A percentile compares a stretch with the other conserved stretches of the same genome.
These are phyloP conservation scores for Aspergillus sojae DNA, from an alignment of 2,329 filamentous ascomycete genomes.

Conservation along the genomic window DNA sequence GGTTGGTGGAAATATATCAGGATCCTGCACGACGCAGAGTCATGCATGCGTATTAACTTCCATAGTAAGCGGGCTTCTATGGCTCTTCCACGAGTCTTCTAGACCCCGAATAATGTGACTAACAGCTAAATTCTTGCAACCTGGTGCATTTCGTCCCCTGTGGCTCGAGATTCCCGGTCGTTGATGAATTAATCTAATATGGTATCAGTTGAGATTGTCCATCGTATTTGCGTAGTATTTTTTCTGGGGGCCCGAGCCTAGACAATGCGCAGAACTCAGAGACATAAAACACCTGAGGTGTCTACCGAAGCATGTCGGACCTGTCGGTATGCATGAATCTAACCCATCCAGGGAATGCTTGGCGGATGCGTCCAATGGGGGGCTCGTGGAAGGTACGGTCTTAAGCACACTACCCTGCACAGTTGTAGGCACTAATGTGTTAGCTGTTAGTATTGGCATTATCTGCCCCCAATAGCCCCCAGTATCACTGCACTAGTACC, in stretches of 20 bases:
- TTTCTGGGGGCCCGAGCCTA: neutral
- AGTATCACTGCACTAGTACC: neutral
- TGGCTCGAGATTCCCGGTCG: neutral
- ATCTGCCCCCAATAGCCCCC: neutral
- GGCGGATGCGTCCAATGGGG: neutral
- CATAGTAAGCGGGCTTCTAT: conserved; percentile 6
- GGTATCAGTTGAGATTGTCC: neutral
- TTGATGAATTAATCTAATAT: neutral
- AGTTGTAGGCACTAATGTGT: neutral
- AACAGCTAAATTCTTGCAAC: neutral
- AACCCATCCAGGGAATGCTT: neutral
- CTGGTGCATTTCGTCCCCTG: neutral
- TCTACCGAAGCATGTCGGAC: neutral
- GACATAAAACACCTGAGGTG: neutral
- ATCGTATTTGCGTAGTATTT: neutral
- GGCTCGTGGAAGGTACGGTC: neutral
- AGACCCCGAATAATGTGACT: neutral
- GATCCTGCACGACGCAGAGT: neutral
- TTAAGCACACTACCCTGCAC: neutral
- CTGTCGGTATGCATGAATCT: neutral
- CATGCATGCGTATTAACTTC: neutral
- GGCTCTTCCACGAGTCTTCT: conserved; percentile 2
- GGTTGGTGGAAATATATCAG: neutral
- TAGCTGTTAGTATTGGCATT: neutral
- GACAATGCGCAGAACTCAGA: neutral